Conservation (phyloP, 2,329 filamentous ascomycete genomes). For the Pseudogymnoascus verrucosus region DNA sequence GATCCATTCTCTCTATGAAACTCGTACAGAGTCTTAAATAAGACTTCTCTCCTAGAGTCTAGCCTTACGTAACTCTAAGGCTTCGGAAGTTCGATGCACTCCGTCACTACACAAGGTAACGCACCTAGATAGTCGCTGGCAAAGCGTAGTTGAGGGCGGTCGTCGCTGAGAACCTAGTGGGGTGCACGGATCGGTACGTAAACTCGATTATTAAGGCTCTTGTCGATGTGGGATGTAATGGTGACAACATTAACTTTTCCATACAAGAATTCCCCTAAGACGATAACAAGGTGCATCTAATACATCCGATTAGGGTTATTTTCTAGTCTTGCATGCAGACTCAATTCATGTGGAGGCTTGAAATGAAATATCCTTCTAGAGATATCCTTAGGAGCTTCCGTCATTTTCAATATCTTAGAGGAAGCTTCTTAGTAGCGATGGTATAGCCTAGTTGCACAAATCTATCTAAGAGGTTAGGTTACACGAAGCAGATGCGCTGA, state of each 20-base stretch:
- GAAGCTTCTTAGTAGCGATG: neutral
- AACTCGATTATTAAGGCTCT: neutral
- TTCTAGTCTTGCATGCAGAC: neutral
- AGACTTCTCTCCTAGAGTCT: neutral
- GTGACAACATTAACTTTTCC: neutral
- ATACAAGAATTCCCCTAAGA: neutral
- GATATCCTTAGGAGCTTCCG: neutral
- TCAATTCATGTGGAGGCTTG: neutral
- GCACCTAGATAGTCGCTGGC: neutral
- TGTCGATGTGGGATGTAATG: neutral
- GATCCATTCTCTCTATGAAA: neutral
- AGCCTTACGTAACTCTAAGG: neutral
- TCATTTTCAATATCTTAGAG: neutral
- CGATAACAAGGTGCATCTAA: neutral
- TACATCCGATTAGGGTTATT: neutral
- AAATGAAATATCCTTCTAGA: neutral
- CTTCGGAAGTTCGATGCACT: neutral
- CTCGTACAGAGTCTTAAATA: neutral
- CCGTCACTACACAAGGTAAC: neutral
- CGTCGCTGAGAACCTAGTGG: neutral
- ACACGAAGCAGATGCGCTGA: neutral
- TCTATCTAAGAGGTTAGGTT: neutral
- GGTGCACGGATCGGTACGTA: neutral
- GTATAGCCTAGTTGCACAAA: neutral
- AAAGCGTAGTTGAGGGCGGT: neutral